phyloP scores from a whole-genome alignment of 257 asterid species.

The Salvia hispanica region DNA sequence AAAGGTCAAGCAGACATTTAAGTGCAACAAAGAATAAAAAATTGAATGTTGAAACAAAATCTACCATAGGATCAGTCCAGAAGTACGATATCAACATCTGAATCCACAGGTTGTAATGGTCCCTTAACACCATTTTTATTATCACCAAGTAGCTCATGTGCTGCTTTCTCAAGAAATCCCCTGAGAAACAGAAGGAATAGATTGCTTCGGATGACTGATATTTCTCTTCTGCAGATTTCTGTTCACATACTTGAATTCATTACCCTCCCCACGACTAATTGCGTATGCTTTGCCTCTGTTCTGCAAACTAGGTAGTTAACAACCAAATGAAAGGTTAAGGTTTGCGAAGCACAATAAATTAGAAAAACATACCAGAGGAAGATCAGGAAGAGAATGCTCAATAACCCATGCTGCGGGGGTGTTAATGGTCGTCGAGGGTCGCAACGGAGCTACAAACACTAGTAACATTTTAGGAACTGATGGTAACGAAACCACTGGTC shows the following conservation, averaged over 20 bases:
- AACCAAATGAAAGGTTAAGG: slow-evolving; percentile 25
- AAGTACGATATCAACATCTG: slow-evolving; percentile 63
- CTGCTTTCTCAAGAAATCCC: slow-evolving; percentile 97
- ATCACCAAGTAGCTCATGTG: slow-evolving; percentile 86
- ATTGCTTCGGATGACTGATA: slow-evolving; percentile 63
- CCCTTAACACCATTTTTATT: slow-evolving; percentile 72
- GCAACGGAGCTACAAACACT: slow-evolving; percentile 69
- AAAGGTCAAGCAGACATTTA: slow-evolving; percentile 23
- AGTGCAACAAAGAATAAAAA: slow-evolving; percentile 19
- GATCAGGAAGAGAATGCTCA: slow-evolving; percentile 92
- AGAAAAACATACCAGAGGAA: slow-evolving; percentile 57
- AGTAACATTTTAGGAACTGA: slow-evolving; percentile 3
- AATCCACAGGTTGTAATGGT: slow-evolving; percentile 63
- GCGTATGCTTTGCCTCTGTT: slow-evolving; percentile 83
- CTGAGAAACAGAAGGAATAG: slow-evolving; percentile 80
- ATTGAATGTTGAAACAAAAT: slow-evolving; percentile 33
- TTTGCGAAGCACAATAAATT: not conserved
- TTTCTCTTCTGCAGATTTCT: slow-evolving; percentile 64
- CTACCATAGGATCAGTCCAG: slow-evolving; percentile 71
- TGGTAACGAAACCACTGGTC: slow-evolving; percentile 15
- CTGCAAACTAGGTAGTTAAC: slow-evolving; percentile 57
- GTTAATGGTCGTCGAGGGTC: slow-evolving; percentile 80
- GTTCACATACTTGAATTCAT: slow-evolving; percentile 50
- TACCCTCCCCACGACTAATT: slow-evolving; percentile 63
- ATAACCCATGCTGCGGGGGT: slow-evolving; percentile 83